Base-by-base conservation (phyloP, 352 stramenopile species). In the Globisporangium canariense region DNA sequence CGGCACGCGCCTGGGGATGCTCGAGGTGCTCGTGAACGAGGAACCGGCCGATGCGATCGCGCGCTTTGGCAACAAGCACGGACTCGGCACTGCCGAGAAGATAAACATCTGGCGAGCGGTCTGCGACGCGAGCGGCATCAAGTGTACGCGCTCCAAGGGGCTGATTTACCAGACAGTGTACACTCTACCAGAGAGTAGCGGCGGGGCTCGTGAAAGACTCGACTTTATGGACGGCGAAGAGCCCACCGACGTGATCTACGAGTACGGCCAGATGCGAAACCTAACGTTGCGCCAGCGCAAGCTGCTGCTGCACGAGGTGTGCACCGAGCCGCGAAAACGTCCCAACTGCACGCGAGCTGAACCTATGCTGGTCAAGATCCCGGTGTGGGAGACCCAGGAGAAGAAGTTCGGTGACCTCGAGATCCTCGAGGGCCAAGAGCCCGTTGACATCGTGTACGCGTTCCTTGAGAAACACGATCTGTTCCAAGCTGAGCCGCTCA, bases 391-490 rank as follows among this genome's bases (percentile, higher is more conserved):
- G 28, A 81, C 75, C 2, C 75, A 74, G 0, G 75, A 81, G 46
- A 87, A 87, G 43, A 90, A 91, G 36, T 70, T 92, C 41, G 86
- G 80, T 22, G 77, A 89, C 41, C 71, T 94, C 0, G 73, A 91
- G 60, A 77, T 94, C 11, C 75, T 89, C 45, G 86, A 92, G 62
- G 86, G 78, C 30, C 86, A 94, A 67, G 86, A 94, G 63, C 86
- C 86, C 7, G 65, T 92, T 2, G 86, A 94, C 53, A 73, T 89
- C 36, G 81, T 94, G n/a, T 92, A 94, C 60, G 78, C 86, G 18
- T 94, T 94, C 56, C 77, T 94, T 59, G 86, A 94, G 50, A 94
- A 94, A 59, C 86, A 94, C 70, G 86, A 94, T 50, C 54, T 94
- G 28, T 92, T 94, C 65, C 86, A 94, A 63, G 90, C 86, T 4